phyloP scores from a whole-genome alignment of 441 rosid genomes.

The Pelargonium citronellum region DNA sequence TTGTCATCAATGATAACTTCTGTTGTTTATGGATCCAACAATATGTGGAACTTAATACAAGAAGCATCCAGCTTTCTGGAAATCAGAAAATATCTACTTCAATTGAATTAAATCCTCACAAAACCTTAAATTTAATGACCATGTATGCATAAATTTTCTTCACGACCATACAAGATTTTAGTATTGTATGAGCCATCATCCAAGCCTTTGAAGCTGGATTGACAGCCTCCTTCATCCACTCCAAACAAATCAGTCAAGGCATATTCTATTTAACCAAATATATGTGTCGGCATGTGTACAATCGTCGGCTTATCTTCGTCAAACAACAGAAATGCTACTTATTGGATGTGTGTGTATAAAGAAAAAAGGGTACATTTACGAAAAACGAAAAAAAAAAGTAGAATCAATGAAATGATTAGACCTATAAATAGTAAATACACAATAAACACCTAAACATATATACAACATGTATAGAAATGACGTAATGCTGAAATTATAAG shows the following conservation, averaged over 20 bases:
- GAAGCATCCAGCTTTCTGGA: too few species aligned
- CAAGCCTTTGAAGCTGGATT: background rate
- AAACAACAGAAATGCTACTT: too few species aligned
- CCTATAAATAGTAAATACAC: background rate
- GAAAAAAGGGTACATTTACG: too few species aligned
- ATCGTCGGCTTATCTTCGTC: too few species aligned
- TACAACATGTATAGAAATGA: background rate
- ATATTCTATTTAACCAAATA: background rate
- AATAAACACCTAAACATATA: background rate
- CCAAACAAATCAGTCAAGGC: background rate
- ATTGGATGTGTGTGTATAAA: too few species aligned
- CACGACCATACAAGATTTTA: background rate
- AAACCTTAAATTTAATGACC: too few species aligned
- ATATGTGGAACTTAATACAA: too few species aligned
- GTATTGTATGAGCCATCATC: too few species aligned
- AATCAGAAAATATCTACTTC: too few species aligned
- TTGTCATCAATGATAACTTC: background rate
- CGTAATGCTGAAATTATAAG: background rate
- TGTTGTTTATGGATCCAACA: background rate
- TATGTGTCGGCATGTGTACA: background rate
- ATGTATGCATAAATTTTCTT: background rate
- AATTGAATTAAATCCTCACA: too few species aligned
- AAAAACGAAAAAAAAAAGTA: too few species aligned
- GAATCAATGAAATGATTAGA: too few species aligned
- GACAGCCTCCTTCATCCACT: background rate